Evolutionary conservation across 495 filamentous ascomycete species (phyloP).

Genomic region (Trichoderma virens): DNA sequence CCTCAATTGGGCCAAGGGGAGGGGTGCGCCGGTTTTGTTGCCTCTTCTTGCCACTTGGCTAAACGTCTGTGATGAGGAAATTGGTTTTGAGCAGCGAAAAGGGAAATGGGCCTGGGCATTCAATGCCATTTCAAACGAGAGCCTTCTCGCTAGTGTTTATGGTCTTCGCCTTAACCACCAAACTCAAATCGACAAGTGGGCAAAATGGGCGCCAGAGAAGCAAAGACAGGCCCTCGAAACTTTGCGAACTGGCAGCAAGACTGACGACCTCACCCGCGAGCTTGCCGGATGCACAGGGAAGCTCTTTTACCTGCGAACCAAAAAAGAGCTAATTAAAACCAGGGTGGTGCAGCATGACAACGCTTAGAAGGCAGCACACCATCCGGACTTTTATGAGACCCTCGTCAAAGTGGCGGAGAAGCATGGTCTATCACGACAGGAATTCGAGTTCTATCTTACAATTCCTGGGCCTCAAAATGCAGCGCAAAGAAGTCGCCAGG

Average conservation of each 20-base stretch:
- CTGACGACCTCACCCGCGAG: too few relatives aligned
- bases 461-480: background rate
- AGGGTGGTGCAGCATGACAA: too few relatives aligned
- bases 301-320: too few relatives aligned
- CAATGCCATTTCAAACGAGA: background rate
- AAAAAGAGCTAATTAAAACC: too few relatives aligned
- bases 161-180: background rate
- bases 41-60: background rate
- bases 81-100: background rate
- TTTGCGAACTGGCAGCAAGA: too few relatives aligned
- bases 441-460: background rate
- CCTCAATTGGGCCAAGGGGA: background rate
- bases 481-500: background rate
- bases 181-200: background rate
- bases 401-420: too few relatives aligned
- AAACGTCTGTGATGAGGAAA: background rate
- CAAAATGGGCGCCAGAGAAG: too few relatives aligned
- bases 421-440: background rate
- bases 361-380: too few relatives aligned
- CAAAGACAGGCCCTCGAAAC: too few relatives aligned
- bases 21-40: background rate
- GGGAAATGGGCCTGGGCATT: background rate
- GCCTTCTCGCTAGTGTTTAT: background rate
- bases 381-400: too few relatives aligned
- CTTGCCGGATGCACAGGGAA: too few relatives aligned